Evolutionary conservation across 805 yeast species (phyloP).

Genomic region (Wickerhamiella slavikovae): DNA sequence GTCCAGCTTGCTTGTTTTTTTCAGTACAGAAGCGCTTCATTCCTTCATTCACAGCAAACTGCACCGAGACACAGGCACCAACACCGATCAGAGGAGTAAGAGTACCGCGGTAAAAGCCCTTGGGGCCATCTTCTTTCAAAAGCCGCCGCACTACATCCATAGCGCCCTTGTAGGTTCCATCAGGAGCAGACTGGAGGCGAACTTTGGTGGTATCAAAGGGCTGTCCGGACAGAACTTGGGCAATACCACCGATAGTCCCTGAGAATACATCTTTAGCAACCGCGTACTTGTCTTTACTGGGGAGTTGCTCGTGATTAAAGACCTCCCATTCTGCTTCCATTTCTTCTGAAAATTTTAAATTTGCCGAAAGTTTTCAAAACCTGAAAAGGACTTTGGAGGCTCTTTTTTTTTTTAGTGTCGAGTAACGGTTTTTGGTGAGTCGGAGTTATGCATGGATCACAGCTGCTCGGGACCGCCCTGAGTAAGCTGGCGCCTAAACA

Average conservation of each 20-base stretch:
- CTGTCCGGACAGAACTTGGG: conserved; percentile 90
- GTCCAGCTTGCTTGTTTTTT: conserved; percentile 16
- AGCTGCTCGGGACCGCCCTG: no score
- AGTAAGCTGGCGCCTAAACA: no score
- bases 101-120: conserved; percentile 86
- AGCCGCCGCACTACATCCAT: conserved; percentile 56
- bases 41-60: conserved; percentile 83
- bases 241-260: conserved; percentile 89
- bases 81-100: conserved; percentile 80
- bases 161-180: conserved; percentile 54
- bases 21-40: conserved; percentile 62
- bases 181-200: conserved; percentile 69
- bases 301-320: no score
- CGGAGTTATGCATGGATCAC: no score
- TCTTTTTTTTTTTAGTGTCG: no score
- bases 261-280: conserved; percentile 66
- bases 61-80: conserved; percentile 96
- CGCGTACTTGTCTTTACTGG: conserved; percentile 14
- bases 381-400: conserved; percentile 1
- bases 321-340: neutral
- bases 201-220: conserved; percentile 94
- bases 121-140: conserved; percentile 57
- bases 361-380: neutral
- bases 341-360: neutral
- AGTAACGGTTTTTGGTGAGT: no score